Conservation (phyloP, 2,329 filamentous ascomycete genomes). For the Aspergillus thermomutatus region DNA sequence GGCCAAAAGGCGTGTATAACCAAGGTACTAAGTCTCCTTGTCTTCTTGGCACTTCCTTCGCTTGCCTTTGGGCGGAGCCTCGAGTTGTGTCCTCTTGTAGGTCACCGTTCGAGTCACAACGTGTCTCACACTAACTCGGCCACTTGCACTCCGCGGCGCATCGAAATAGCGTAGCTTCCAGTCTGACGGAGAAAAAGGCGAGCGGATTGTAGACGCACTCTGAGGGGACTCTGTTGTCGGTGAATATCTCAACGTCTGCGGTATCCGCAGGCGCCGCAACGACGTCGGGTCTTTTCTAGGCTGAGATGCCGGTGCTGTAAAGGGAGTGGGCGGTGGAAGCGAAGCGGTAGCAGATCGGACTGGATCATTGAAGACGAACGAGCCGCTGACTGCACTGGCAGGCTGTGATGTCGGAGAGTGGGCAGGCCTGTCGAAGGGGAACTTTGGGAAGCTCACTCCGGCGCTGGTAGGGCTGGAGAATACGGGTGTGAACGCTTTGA, state of each 20-base stretch:
- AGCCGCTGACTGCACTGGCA: conserved; percentile 36
- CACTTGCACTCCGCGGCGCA: conserved; percentile 53
- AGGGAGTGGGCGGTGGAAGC: conserved; percentile 59
- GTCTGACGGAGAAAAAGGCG: conserved; percentile 79
- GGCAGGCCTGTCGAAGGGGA: conserved; percentile 26
- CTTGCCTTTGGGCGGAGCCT: conserved; percentile 89
- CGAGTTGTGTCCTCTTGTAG: conserved; percentile 72
- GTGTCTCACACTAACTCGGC: conserved; percentile 72
- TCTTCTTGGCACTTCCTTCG: conserved; percentile 60
- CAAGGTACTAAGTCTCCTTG: not conserved
- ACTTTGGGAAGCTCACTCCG: conserved; percentile 50
- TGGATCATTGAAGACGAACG: conserved; percentile 53
- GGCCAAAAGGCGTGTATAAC: not conserved
- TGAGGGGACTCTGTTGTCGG: conserved; percentile 65
- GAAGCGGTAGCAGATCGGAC: conserved; percentile 57
- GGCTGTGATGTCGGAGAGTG: conserved; percentile 37
- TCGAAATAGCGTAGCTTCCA: conserved; percentile 69
- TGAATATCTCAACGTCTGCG: conserved; percentile 69
- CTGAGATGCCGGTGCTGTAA: conserved; percentile 50
- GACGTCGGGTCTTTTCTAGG: conserved; percentile 55
- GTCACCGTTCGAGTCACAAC: conserved; percentile 93
- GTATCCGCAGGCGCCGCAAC: conserved; percentile 66
- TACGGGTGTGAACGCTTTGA: conserved; percentile 72
- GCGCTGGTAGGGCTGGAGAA: conserved; percentile 67
- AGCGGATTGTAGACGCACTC: conserved; percentile 60